Evolutionary conservation across 2,329 filamentous ascomycete species (phyloP), one percentile per base, ranked within the genome.

Genomic region (Pseudogymnoascus sp.): DNA sequence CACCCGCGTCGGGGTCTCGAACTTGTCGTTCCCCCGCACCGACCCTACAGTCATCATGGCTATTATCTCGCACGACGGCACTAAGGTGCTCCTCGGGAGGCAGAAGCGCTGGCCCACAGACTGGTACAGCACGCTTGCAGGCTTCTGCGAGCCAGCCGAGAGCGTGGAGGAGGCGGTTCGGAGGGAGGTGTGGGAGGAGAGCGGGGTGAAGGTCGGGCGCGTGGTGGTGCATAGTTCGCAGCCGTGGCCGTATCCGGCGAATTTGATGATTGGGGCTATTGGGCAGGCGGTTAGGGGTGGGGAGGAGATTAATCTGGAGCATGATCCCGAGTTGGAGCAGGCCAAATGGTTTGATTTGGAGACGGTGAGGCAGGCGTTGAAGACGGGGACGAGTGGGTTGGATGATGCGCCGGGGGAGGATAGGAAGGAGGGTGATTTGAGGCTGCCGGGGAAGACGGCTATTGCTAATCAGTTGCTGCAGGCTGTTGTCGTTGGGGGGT

Each of bases 21-120:
- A 99, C 75, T 81, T 97, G 60, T 88, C 83, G 71, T 97, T 97
- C 79, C 93, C 93, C 2, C 85, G 92, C 59, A 97, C 93, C 1
- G 87, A 90, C 67, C 87, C 87, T 0, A 89, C 87, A 2, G 92
- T 97, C 73, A 99, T 99, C 76, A 92, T 95, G 77, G 93, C 92
- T 0, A 87, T 97, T 9, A 84, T 97, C 33, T 95, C 89, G 60
- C 80, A 87, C 59, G 90, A 95, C 68, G 88, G 88, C 59, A 82
- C 87, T 67, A 66, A 70, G 1, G 63, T 73, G 5, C 83, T 99
- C 6, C 87, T 99, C 0, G 94, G 94, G 37, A 87, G 94, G 12
- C 86, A 90, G 71, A 89, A 89, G 75, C 83, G 90, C 60, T 99
- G 87, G 82, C 94, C 94, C 0, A 80, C 83, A 1, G 73, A 89